These are phyloP conservation scores for Protomyces macrosporus DNA, from an alignment of 1,139 yeast species.

Conservation along the genomic window DNA sequence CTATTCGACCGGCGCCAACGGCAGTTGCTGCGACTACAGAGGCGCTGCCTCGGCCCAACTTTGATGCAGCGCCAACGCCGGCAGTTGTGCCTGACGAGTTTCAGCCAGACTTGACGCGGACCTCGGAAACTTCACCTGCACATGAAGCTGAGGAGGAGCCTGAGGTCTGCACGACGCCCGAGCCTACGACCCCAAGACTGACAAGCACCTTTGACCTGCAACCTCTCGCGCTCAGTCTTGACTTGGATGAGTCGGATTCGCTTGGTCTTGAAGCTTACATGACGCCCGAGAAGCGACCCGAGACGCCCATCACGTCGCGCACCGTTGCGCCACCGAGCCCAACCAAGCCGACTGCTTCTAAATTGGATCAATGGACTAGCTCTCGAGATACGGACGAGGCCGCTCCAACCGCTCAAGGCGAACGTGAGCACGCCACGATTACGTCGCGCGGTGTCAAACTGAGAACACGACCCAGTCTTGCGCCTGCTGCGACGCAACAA, in stretches of 20 bases:
- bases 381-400: neutral
- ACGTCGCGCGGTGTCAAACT: conserved; percentile 18
- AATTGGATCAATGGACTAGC: conserved; percentile 3
- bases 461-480: conserved; percentile 16
- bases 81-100: neutral
- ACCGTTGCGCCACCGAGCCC: conserved; percentile 15
- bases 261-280: conserved; percentile 20
- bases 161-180: neutral
- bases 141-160: neutral
- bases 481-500: conserved; percentile 19
- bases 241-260: neutral
- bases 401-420: neutral
- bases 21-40: neutral
- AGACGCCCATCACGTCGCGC: conserved; percentile 22
- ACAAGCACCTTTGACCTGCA: neutral
- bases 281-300: conserved; percentile 22
- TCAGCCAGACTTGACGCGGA: neutral
- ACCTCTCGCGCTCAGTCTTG: neutral
- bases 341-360: neutral
- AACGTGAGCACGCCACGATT: conserved; percentile 17
- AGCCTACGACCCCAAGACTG: neutral
- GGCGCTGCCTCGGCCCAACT: neutral
- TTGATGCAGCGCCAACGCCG: neutral
- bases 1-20: neutral
- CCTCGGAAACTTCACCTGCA: neutral